Base-by-base conservation (phyloP, 2,329 filamentous ascomycete species). In the Neofusicoccum parvum region DNA sequence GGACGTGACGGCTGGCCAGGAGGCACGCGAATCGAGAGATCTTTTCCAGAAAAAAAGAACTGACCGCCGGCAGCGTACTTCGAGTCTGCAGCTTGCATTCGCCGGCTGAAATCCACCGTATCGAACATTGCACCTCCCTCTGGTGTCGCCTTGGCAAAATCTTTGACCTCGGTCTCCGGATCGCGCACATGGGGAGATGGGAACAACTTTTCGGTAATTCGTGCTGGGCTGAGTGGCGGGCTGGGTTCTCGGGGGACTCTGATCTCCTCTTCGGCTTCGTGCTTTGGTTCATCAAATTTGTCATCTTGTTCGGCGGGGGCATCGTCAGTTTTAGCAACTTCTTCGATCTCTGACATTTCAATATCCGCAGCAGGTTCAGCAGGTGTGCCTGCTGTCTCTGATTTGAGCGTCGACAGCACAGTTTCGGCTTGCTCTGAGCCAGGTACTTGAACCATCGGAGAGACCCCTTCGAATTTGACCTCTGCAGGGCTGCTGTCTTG, bases 51-150 rank as follows among this genome's bases (percentile, higher is more conserved):
- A 62, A 72, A 70, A 46, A 70, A 72, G 50, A 78, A 86, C 54
- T 80, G 81, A 9, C 83, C 83, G 37, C 79, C 74, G 51, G 76
- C 66, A 46, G 79, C 77, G 73, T 88, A 88, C 70, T 86, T 87
- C 23, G 82, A 76, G 70, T 86, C 82, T 64, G 82, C 81, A 27
- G 79, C 69, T 45, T 77, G 76, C 64, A 86, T 71, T 59, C 79
- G 81, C 41, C 78, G 76, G 68, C 80, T 81, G 71, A 88, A 88
- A 9, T 74, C 69, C 7, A 88, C 76, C 0, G 85, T 82, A 45
- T 80, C 76, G 68, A 86, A 88, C 53, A 80, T 37, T 78, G 66
- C 82, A 83, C 50, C 80, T 77, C 36, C 74, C 64, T n/a, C 71
- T 66, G 54, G 39, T 32, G 53, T 65, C 7, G 64, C 4, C 15